Base-by-base conservation (phyloP, 169 alveolate species). In the Eimeria praecox region DNA sequence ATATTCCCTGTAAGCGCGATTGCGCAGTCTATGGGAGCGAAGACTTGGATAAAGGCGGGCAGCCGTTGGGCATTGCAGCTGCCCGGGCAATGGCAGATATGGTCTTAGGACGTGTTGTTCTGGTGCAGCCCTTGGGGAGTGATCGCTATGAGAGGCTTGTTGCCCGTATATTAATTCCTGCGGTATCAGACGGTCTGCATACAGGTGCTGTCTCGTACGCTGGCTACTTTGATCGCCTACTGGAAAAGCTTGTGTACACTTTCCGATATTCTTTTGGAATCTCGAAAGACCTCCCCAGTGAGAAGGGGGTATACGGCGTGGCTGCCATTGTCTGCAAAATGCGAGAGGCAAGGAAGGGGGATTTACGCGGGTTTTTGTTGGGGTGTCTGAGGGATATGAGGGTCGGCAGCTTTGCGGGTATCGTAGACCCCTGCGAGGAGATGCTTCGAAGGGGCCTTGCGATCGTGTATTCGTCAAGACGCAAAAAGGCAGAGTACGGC, bases 361-460 rank as follows among this genome's bases (percentile, higher is more conserved):
- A 38, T 38, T 38, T 73, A 49, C 85, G 33, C 52, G 20, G 49
- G 27, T 12, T 40, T n/a, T 16, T 73, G 30, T 18, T 73, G 44
- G 49, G 16, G 3, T 73, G 85, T 18, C 52, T 73, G 85, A 27
- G 20, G 4, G 46, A 10, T 8, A 30, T 30, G 8, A 22, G 44
- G 6, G 10, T 73, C 49, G 46, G 33, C 46, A 30, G 4, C 38
- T 12, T 73, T 24, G 44, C 49, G 30, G 44, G 85, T 30, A 1
- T 73, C n/a, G 59, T 78, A 56, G 89, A 78, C 24, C 64, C 89
- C 18, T 42, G 64, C 62, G 64, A 44, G 66, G 89, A 78, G 62
- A 52, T 78, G 89, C 64, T 78, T 0, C 89, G 64, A 18, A 40
- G 89, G 35, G 89, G 89, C 40, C 33, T 78, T 40, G 64, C 89